A percentile compares a stretch with the other conserved stretches of the same genome.
Conservation (phyloP, 2,329 filamentous ascomycete genomes). For the Mariannaea elegans region DNA sequence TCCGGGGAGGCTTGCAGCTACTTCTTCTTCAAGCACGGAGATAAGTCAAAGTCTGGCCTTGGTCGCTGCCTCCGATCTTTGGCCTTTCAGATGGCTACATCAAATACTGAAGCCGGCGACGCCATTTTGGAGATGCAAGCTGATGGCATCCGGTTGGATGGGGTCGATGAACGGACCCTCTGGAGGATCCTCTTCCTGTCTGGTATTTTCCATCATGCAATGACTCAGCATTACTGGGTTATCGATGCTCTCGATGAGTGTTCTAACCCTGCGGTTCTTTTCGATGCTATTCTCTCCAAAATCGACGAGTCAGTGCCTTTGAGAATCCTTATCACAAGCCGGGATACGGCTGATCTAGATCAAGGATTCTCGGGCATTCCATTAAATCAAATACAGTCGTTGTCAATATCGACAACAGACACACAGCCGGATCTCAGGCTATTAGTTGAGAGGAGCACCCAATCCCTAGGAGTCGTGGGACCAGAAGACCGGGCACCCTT, state of each 20-base stretch:
- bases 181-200: conserved; percentile 27
- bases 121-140: conserved; percentile 39
- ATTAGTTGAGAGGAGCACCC: conserved; percentile 16
- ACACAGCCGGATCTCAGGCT: conserved; percentile 31
- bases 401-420: conserved; percentile 18
- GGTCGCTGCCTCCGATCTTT: conserved; percentile 41
- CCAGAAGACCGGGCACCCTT: conserved; percentile 34
- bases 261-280: conserved; percentile 32
- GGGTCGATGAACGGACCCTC: conserved; percentile 41
- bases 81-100: conserved; percentile 42
- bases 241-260: conserved; percentile 32
- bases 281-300: conserved; percentile 40
- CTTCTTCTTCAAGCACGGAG: conserved; percentile 40
- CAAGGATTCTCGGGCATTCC: conserved; percentile 19
- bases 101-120: conserved; percentile 30
- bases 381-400: conserved; percentile 13
- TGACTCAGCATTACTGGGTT: conserved; percentile 44
- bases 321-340: conserved; percentile 44
- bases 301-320: conserved; percentile 22
- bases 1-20: conserved; percentile 25
- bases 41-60: conserved; percentile 31
- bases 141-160: conserved; percentile 44
- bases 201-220: conserved; percentile 18
- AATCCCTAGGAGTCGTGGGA: conserved; percentile 3
- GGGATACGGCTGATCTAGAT: conserved; percentile 33